Evolutionary conservation across 2,329 filamentous ascomycete species (phyloP), one percentile per base, ranked within the genome.

Genomic region (Dactylellina haptotyla): DNA sequence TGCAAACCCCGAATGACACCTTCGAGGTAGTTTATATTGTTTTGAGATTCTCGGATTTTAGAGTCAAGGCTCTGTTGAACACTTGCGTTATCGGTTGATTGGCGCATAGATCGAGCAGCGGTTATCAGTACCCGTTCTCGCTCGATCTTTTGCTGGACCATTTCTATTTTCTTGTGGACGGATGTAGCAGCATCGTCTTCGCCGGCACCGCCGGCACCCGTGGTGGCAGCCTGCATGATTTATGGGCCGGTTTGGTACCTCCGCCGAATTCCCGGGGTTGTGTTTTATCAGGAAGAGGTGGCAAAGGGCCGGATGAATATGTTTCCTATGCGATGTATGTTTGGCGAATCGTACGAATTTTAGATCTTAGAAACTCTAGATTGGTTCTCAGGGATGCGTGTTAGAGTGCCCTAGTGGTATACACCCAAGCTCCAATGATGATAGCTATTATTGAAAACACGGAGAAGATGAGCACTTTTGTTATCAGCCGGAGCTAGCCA

Each of bases 1-100:
- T 96, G 90, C 77, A 98, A 85, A 82, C 97, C 93, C 78, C 88
- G 87, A 81, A 98, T 88, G 82, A 91, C 92, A 81, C 95, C 91
- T 84, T 98, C 93, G 77, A 99, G 90, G 83, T 98, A 99, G 81
- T 93, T 89, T 79, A 99, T 91, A 81, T 98, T 98, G 78, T 93
- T 87, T 77, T 91, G 89, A 77, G 92, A 92, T 82, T 98, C 94
- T 80, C 93, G 91, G 83, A 99, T 96, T 83, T 97, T 93, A 75
- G 89, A 90, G 80, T 98, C 94, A 81, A 97, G 88, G 79, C 92
- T 88, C 78, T 93, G 93, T 80, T 93, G 90, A 76, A 98, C 94
- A 75, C 89, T 87, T 78, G 93, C 90, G 82, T 99, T 99, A 84
- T 92, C 92, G 78, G 94, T 97, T 82, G 95, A 93, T 83, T 93